Percentiles rank a stretch among this genome's conserved stretches.
phyloP scores from a whole-genome alignment of 441 rosid genomes.

The Gossypium aridum region DNA sequence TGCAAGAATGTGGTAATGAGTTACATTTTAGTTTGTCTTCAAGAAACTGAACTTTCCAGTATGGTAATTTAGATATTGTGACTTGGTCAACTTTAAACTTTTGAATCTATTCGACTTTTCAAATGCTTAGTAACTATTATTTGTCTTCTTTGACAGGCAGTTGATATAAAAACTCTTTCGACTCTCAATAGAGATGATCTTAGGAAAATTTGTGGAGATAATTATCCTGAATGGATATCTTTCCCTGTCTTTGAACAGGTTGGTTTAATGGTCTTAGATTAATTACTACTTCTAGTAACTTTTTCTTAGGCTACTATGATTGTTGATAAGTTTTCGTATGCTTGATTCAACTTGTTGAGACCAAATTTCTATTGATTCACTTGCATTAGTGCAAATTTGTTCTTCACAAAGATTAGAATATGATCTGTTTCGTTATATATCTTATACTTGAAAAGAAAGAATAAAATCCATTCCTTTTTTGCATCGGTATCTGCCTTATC shows the following conservation, averaged over 20 bases:
- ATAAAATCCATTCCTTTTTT: not conserved
- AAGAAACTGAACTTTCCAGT: not conserved
- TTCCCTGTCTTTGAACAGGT: constrained; percentile 98
- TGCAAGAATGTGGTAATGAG: not conserved
- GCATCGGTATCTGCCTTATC: not conserved
- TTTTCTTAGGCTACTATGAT: not conserved
- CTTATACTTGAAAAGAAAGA: not conserved
- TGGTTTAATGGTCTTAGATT: not conserved
- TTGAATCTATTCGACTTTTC: not conserved
- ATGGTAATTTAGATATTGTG: not conserved
- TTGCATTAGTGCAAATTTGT: not conserved
- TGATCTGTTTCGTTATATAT: not conserved
- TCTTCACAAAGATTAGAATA: not conserved
- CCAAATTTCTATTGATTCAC: not conserved
- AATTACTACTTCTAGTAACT: not conserved
- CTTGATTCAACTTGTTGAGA: not conserved
- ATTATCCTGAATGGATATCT: constrained; percentile 94
- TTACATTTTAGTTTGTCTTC: not conserved
- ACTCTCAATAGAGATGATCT: constrained; percentile 83
- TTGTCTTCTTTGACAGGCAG: constrained; percentile 47
- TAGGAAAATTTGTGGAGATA: constrained; percentile 90
- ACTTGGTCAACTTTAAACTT: not conserved
- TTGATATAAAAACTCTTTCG: constrained; percentile 79
- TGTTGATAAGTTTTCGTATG: not conserved
- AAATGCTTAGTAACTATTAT: not conserved